phyloP scores from a whole-genome alignment of 78 protist species.

The Dictyostelium capitatum region DNA sequence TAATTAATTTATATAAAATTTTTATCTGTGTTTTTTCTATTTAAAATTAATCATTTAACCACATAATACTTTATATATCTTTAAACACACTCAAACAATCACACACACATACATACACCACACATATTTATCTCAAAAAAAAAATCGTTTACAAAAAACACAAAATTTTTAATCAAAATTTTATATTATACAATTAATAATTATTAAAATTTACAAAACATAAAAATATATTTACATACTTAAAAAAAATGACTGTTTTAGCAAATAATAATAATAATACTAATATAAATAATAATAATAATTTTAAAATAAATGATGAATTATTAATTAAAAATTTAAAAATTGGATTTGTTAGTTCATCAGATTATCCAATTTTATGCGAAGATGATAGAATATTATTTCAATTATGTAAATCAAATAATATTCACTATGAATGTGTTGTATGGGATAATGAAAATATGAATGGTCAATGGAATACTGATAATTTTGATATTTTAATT shows the following conservation, averaged over 20 bases:
- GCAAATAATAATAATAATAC: background rate
- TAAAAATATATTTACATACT: background rate
- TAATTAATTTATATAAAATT: no score
- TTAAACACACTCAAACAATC: no score
- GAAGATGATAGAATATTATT: constrained; percentile 53
- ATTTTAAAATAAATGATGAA: background rate
- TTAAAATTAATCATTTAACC: no score
- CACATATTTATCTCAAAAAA: no score
- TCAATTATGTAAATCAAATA: background rate
- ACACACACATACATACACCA: no score
- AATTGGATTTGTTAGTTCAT: constrained; percentile 54
- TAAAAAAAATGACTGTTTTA: constrained; percentile 2
- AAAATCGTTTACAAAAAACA: no score
- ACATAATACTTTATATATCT: no score
- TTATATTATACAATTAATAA: background rate
- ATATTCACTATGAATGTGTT: background rate
- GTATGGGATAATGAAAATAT: constrained; percentile 57
- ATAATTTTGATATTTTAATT: constrained; percentile 32
- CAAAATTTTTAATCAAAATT: no score
- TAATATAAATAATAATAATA: background rate
- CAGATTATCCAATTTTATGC: constrained; percentile 12
- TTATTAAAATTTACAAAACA: background rate
- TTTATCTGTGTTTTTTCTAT: no score
- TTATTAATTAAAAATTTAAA: background rate
- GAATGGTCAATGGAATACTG: constrained; percentile 7